Percentiles rank a stretch among this genome's conserved stretches.
phyloP scores from a whole-genome alignment of 208 protist genomes.

The Trypanosoma vivax region DNA sequence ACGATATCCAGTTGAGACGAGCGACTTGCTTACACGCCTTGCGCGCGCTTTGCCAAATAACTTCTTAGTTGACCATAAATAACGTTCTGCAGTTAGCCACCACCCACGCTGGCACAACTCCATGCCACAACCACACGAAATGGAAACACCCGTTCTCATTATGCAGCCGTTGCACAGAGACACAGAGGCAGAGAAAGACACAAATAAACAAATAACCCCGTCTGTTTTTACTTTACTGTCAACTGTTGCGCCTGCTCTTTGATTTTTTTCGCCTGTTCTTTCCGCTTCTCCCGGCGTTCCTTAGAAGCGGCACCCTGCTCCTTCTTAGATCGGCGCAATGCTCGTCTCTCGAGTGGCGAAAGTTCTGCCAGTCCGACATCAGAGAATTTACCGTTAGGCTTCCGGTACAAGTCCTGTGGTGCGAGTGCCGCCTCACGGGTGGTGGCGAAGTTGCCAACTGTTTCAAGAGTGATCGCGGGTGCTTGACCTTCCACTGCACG shows the following conservation, averaged over 20 bases:
- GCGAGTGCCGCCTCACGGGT: constrained; percentile 72
- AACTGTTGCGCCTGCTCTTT: constrained; percentile 13
- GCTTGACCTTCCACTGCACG: constrained; percentile 78
- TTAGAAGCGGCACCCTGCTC: constrained; percentile 28
- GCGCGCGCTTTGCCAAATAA: too few species aligned
- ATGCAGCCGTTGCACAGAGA: too few species aligned
- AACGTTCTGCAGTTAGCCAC: too few species aligned
- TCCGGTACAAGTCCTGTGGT: constrained; percentile 83
- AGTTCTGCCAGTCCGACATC: constrained; percentile 75
- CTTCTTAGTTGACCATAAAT: too few species aligned
- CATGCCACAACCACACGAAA: too few species aligned
- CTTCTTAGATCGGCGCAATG: constrained; percentile 78
- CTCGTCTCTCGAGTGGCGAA: constrained; percentile 57
- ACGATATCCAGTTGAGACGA: too few species aligned
- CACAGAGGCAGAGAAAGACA: constrained; percentile 12
- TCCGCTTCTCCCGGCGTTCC: constrained; percentile 25
- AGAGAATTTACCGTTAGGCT: constrained; percentile 41
- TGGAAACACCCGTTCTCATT: too few species aligned
- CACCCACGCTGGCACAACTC: too few species aligned
- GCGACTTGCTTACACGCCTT: too few species aligned
- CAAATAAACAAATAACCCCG: constrained; percentile 7
- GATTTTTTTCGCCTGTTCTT: constrained; percentile 28
- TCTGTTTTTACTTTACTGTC: background rate
- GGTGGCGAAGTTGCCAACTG: constrained; percentile 76
- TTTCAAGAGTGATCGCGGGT: constrained; percentile 78